phyloP scores from a whole-genome alignment of 1,284 basidiomycete species.

The Grifola frondosa region DNA sequence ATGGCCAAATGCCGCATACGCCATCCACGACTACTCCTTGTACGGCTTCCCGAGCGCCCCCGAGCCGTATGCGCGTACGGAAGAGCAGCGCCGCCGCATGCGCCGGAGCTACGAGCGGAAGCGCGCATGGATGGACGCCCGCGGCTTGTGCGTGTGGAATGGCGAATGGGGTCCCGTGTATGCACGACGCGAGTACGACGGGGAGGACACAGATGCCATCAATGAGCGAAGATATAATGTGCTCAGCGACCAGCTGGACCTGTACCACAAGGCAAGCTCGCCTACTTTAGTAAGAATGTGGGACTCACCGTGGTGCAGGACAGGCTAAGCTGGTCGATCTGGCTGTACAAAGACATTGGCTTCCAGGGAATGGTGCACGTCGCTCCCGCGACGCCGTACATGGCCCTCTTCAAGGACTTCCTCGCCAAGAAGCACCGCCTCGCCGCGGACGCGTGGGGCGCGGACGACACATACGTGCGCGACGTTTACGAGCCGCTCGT shows the following conservation, averaged over 20 bases:
- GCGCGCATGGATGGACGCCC: slow-evolving; percentile 64
- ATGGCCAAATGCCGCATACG: slow-evolving; percentile 69
- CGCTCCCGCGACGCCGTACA: slow-evolving; percentile 47
- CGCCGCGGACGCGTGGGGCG: slow-evolving; percentile 68
- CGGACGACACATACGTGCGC: slow-evolving; percentile 53
- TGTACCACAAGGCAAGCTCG: slow-evolving; percentile 40
- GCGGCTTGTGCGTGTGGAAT: slow-evolving; percentile 71
- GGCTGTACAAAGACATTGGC: slow-evolving; percentile 61
- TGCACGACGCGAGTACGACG: slow-evolving; percentile 57
- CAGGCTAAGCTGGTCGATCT: slow-evolving; percentile 52
- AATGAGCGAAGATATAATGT: slow-evolving; percentile 64
- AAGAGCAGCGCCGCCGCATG: slow-evolving; percentile 53
- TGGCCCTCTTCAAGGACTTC: slow-evolving; percentile 45
- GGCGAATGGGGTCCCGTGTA: slow-evolving; percentile 77
- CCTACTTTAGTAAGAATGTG: background rate
- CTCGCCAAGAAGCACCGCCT: slow-evolving; percentile 60
- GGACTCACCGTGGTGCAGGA: slow-evolving; percentile 26
- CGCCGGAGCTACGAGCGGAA: slow-evolving; percentile 63
- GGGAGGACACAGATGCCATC: slow-evolving; percentile 56
- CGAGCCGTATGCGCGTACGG: slow-evolving; percentile 52
- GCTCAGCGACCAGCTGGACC: slow-evolving; percentile 47
- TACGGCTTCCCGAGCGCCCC: slow-evolving; percentile 72
- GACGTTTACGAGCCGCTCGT: slow-evolving; percentile 59
- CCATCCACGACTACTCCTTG: slow-evolving; percentile 73
- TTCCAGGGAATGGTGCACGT: slow-evolving; percentile 56